Evolutionary conservation across 2,329 filamentous ascomycete genomes (phyloP), one percentile per base, ranked within the genome.

Genomic region (Thelonectria olida): DNA sequence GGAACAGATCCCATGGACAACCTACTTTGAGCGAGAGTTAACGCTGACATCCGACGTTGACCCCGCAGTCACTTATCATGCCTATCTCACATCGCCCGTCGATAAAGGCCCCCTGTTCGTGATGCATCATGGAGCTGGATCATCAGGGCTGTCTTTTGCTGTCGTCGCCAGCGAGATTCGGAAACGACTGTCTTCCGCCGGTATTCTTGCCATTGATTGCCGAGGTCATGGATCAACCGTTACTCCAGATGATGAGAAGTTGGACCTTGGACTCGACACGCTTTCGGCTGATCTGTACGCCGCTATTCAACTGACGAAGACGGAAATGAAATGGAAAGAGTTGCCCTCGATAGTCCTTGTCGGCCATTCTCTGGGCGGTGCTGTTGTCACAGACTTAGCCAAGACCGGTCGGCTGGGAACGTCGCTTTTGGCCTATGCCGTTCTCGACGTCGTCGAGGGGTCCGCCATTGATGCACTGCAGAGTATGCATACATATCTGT

Each of bases 361-460:
- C 7, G 96, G 96, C 25, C 96, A 99, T 79, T 97, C 92, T 38
- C 86, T 98, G 3, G 96, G 96, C 54, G 96, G 96, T 13, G 95
- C 95, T 7, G 92, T 98, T 0, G 88, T 97, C 8, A 96, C 93
- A 0, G 88, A 97, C 72, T 82, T 96, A 57, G 93, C 94, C 12
- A 88, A 86, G 72, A 84, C 84, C 17, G 87, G 87, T 1, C 80
- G 83, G 38, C 80, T 97, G 34, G 92, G 90, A 2, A 76, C 79
- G 36, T 85, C 88, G 23, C 76, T 98, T 1, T 81, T 98, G 15
- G 96, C 92, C 19, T 97, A 95, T 77, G 92, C 89, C 4, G 94
- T 98, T 7, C 82, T 99, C 15, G 96, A 99, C 77, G 93, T 99
- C 5, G 96, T 99, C 25, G 96, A 99, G 78, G 92, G 96, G 10